These are phyloP conservation scores for Circinella minor DNA, from an alignment of 371 early-diverging fungal genomes.

Conservation along the genomic window DNA sequence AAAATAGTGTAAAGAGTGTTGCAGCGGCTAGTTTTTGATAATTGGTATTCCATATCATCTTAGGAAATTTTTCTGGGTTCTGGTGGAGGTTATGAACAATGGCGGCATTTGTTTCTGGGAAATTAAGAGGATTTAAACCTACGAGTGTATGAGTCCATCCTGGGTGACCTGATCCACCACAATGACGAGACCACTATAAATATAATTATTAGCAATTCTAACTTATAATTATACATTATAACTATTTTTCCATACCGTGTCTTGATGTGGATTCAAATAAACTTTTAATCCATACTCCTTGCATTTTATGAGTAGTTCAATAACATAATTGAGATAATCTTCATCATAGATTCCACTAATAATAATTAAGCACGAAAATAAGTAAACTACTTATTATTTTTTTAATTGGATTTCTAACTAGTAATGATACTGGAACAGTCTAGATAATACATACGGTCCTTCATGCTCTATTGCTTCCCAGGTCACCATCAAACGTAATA, in stretches of 20 bases:
- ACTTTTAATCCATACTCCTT: constrained; percentile 72
- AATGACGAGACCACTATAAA: constrained; percentile 72
- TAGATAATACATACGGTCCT: constrained; percentile 65
- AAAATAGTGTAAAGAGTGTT: constrained; percentile 86
- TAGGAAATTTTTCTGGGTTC: constrained; percentile 65
- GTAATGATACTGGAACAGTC: constrained; percentile 14
- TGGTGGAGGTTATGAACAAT: constrained; percentile 71
- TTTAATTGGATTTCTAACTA: constrained; percentile 12
- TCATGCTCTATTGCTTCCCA: constrained; percentile 90
- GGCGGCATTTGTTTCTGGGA: constrained; percentile 73
- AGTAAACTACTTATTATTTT: too few species aligned
- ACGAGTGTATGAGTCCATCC: constrained; percentile 82
- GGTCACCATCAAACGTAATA: constrained; percentile 76
- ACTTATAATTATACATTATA: too few species aligned
- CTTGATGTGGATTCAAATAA: constrained; percentile 86
- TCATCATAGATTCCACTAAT: constrained; percentile 82
- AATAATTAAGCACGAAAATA: too few species aligned
- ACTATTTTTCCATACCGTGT: constrained; percentile 46
- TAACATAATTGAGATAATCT: constrained; percentile 79
- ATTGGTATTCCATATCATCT: constrained; percentile 92
- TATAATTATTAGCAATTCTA: not conserved
- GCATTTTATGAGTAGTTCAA: constrained; percentile 66
- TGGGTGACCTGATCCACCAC: constrained; percentile 88
- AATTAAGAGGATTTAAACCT: constrained; percentile 69
- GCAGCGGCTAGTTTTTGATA: constrained; percentile 82